Evolutionary conservation across 2,329 filamentous ascomycete genomes (phyloP), one percentile per base, ranked within the genome.

Genomic region (Diaporthe velutina): DNA sequence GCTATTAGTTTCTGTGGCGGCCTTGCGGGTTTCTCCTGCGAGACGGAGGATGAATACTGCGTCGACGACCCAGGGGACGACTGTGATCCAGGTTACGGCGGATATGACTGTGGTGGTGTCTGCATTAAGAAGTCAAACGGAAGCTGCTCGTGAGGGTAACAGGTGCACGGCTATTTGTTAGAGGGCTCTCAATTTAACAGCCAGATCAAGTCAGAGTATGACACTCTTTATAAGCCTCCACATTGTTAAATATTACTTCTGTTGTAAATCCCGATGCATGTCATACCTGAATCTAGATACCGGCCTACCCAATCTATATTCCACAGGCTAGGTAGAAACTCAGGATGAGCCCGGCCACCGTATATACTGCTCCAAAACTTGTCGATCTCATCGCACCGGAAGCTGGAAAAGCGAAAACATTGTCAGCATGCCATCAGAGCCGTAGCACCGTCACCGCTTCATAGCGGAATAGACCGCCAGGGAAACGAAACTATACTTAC

Each of bases 1-100:
- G 1, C n/a, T 6, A 0, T 17, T 35, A 74, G 73, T 6, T 33
- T 45, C 57, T 74, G 73, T n/a, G 73, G 52, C 22, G 73, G 73
- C 22, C 13, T 75, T 13, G 52, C 35, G 9, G 73, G 25, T 13
- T 15, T 68, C 22, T 0, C 30, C 1, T 75, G 73, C 45, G 30
- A 55, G 25, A 19, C 30, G 5, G 8, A 50, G 13, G 25, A 33
- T 19, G 38, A 73, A 22, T 30, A 79, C 13, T 88, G 86, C 73
- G 77, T 83, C 45, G 85, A 87, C 79, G 83, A 86, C 76, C 83
- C 84, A 7, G 77, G 81, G 15, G 86, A 87, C 76, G 79, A 81
- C 17, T 88, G 86, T 75, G 82, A 84, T 77, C 81, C 82, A 1
- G 28, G 76, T 33, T 78, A 80, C 2, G 85, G 85, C 0, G 85